A percentile compares a stretch with the other conserved stretches of the same genome.
Evolutionary conservation across 2,329 filamentous ascomycete species (phyloP).

Genomic region (Aspergillus fischeri): DNA sequence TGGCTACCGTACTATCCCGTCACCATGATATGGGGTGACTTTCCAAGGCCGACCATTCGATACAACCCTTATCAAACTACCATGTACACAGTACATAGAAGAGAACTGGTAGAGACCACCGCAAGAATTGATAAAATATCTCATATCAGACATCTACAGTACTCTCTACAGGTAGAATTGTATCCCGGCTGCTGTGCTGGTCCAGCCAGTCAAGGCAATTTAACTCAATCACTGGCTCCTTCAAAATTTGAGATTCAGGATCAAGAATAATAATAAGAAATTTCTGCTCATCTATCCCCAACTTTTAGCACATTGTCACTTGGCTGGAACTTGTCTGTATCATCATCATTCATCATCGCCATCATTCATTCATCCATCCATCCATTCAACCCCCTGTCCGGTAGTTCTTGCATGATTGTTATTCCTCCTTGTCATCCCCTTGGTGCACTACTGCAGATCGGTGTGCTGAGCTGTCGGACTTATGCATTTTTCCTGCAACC

Average conservation of each 20-base stretch:
- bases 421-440: conserved; percentile 6
- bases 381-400: conserved; percentile 1
- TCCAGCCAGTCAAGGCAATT: neutral
- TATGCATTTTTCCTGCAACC: conserved; percentile 16
- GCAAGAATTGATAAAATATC: neutral
- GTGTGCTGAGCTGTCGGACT: conserved; percentile 22
- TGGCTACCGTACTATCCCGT: neutral
- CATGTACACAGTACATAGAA: neutral
- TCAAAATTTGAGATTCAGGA: neutral
- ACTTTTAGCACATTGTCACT: neutral
- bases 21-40: neutral
- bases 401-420: neutral
- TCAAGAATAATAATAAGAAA: neutral
- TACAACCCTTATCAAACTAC: neutral
- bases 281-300: neutral
- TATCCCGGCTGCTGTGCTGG: neutral
- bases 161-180: neutral
- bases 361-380: neutral
- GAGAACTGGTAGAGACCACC: neutral
- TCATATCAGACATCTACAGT: neutral
- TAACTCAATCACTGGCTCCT: neutral
- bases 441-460: conserved; percentile 13
- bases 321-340: neutral
- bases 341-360: neutral
- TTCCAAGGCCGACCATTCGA: neutral